A percentile compares a stretch with the other conserved stretches of the same genome.
Conservation (phyloP, 768 basidiomycete species). For the Pleurotus cornucopiae region DNA sequence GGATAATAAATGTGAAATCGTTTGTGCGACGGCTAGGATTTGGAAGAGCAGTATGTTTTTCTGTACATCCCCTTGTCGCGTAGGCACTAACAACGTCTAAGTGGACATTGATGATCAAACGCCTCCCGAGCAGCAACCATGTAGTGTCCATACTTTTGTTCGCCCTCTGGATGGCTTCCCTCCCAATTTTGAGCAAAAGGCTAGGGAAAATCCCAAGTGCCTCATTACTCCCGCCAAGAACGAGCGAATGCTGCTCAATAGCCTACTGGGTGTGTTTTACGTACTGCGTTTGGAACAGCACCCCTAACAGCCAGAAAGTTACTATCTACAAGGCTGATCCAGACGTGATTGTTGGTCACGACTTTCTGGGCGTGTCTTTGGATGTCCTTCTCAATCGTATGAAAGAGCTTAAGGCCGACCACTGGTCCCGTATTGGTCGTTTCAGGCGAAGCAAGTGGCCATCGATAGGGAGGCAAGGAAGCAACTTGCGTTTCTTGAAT, state of each 20-base stretch:
- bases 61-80: background rate
- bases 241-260: conserved; percentile 83
- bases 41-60: conserved; percentile 62
- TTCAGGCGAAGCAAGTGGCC: conserved; percentile 86
- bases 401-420: conserved; percentile 84
- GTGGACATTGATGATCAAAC: conserved; percentile 89
- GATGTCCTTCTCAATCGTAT: conserved; percentile 91
- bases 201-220: conserved; percentile 61
- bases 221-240: conserved; percentile 70
- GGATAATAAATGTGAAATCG: conserved; percentile 91
- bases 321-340: conserved; percentile 85
- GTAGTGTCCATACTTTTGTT: conserved; percentile 82
- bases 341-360: conserved; percentile 92
- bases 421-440: conserved; percentile 92
- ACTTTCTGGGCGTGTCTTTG: conserved; percentile 85
- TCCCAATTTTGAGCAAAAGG: conserved; percentile 70
- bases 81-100: conserved; percentile 22
- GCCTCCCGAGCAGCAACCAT: conserved; percentile 82
- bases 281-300: background rate
- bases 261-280: conserved; percentile 57
- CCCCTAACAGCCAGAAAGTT: conserved; percentile 30
- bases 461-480: conserved; percentile 72
- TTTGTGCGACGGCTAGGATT: conserved; percentile 78
- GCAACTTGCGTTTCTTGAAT: conserved; percentile 77
- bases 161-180: conserved; percentile 89